Evolutionary conservation across 1,284 basidiomycete genomes (phyloP).

Genomic region (Heterobasidion parviporum): DNA sequence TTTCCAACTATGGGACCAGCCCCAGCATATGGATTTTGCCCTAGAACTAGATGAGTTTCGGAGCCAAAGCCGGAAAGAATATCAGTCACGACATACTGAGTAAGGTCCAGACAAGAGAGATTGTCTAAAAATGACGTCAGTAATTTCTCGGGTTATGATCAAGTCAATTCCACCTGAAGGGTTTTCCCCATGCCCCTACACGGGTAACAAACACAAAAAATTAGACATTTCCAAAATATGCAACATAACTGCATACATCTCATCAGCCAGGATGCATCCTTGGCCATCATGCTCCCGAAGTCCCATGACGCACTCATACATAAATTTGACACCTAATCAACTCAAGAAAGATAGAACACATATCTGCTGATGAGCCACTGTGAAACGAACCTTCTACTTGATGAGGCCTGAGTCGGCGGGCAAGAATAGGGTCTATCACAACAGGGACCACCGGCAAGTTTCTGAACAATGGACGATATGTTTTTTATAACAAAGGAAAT

Average conservation of each 20-base stretch:
- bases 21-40: conserved; percentile 77
- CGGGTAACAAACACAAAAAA: not conserved
- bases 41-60: conserved; percentile 28
- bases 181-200: conserved; percentile 92
- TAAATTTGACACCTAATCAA: conserved; percentile 66
- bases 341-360: not conserved
- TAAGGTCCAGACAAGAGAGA: conserved; percentile 82
- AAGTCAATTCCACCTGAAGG: conserved; percentile 43
- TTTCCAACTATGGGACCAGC: conserved; percentile 60
- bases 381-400: conserved; percentile 71
- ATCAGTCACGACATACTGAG: conserved; percentile 49
- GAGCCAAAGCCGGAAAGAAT: conserved; percentile 3
- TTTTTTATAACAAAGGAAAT: not conserved
- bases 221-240: conserved; percentile 2
- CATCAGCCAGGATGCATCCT: conserved; percentile 95
- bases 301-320: conserved; percentile 97
- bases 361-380: not conserved
- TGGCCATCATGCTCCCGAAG: conserved; percentile 81
- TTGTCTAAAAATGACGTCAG: conserved; percentile 50
- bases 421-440: conserved; percentile 88
- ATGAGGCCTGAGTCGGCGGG: conserved; percentile 77
- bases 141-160: not conserved
- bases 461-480: conserved; percentile 24
- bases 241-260: conserved; percentile 56
- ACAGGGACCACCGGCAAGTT: conserved; percentile 68